Evolutionary conservation across 1,284 basidiomycete species (phyloP).

Genomic region (Ustilago lituana): DNA sequence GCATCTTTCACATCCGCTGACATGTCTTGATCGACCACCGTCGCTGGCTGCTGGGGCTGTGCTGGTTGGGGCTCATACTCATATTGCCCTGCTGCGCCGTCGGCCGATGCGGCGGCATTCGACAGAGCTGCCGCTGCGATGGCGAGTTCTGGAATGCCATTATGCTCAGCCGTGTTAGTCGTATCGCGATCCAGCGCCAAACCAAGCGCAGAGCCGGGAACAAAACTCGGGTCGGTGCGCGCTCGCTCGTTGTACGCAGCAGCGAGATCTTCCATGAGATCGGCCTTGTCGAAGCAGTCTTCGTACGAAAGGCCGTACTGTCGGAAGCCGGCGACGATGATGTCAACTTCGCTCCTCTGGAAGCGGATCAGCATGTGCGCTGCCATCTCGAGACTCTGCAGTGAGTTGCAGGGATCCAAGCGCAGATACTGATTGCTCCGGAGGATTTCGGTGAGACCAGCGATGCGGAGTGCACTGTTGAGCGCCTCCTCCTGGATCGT

Average conservation of each 20-base stretch:
- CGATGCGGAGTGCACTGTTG: slow-evolving; percentile 83
- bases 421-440: slow-evolving; percentile 51
- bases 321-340: slow-evolving; percentile 82
- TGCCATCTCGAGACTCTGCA: slow-evolving; percentile 31
- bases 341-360: slow-evolving; percentile 73
- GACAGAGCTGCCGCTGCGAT: slow-evolving; percentile 46
- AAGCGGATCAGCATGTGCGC: slow-evolving; percentile 49
- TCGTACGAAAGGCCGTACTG: slow-evolving; percentile 79
- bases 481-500: slow-evolving; percentile 76
- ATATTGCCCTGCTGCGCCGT: slow-evolving; percentile 2
- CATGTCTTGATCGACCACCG: neutral
- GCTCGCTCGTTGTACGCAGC: slow-evolving; percentile 38
- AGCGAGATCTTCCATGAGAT: slow-evolving; percentile 69
- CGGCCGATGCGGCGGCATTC: slow-evolving; percentile 32
- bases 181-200: slow-evolving; percentile 35
- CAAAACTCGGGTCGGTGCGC: slow-evolving; percentile 29
- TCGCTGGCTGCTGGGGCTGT: neutral
- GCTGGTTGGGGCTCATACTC: neutral
- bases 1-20: slow-evolving; percentile 8
- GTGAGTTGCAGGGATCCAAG: slow-evolving; percentile 51
- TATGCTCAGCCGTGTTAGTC: slow-evolving; percentile 5
- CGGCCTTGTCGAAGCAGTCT: slow-evolving; percentile 81
- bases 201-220: slow-evolving; percentile 36
- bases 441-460: slow-evolving; percentile 76
- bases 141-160: slow-evolving; percentile 33